Conservation (phyloP, 495 filamentous ascomycete genomes). For the Paragyromitra xinjiangensis region DNA sequence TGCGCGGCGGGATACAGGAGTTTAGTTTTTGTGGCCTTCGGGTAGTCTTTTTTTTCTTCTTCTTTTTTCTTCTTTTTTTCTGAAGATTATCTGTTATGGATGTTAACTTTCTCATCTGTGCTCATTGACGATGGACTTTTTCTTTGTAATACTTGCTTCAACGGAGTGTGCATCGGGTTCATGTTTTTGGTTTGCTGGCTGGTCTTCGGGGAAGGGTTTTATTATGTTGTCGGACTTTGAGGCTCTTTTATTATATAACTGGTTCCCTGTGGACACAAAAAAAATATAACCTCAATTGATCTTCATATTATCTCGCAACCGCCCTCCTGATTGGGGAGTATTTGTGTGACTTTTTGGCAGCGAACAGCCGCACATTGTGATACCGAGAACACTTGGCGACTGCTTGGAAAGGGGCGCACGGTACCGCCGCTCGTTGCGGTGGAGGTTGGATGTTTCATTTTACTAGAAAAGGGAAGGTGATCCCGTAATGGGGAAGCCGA, state of each 20-base stretch:
- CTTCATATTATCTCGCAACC: constrained; percentile 35
- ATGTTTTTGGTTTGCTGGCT: constrained; percentile 1
- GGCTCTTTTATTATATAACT: constrained; percentile 29
- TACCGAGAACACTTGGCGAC: constrained; percentile 30
- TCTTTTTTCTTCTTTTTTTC: constrained; percentile 16
- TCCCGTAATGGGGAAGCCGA: constrained; percentile 30
- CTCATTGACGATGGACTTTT: constrained; percentile 18
- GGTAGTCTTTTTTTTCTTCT: constrained; percentile 19
- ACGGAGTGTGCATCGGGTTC: constrained; percentile 30
- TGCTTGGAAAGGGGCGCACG: constrained; percentile 35
- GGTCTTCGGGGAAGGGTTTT: constrained; percentile 29
- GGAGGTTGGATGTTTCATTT: constrained; percentile 53
- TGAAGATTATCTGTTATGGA: constrained; percentile 17
- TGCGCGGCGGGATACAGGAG: constrained; percentile 50
- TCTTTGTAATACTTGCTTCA: constrained; percentile 43
- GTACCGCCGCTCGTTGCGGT: constrained; percentile 28
- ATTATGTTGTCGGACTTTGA: constrained; percentile 29
- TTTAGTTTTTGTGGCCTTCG: constrained; percentile 45
- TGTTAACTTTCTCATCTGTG: constrained; percentile 20
- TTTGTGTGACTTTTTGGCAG: constrained; percentile 37
- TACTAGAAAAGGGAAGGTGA: constrained; percentile 50
- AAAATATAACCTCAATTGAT: constrained; percentile 19
- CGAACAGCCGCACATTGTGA: constrained; percentile 14
- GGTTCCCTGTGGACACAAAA: constrained; percentile 34
- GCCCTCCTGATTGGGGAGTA: constrained; percentile 33